Evolutionary conservation across 2,329 filamentous ascomycete species (phyloP).

Genomic region (Aspergillus thermomutatus): DNA sequence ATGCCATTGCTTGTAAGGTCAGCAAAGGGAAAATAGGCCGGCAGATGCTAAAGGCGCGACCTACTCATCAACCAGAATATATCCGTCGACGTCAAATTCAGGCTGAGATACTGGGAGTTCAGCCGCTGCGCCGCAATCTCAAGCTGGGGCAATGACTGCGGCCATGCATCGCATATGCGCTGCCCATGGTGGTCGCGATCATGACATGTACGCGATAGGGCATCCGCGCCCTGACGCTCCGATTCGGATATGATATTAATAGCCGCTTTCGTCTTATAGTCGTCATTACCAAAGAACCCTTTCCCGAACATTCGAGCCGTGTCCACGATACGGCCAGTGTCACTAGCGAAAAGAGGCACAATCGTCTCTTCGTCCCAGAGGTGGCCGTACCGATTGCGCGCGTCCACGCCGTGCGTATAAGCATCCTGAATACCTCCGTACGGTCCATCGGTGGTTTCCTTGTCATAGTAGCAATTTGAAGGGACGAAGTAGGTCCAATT

Average conservation of each 20-base stretch:
- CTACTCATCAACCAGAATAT: constrained; percentile 20
- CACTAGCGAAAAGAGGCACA: constrained; percentile 17
- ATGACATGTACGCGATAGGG: constrained; percentile 17
- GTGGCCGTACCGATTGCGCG: constrained; percentile 19
- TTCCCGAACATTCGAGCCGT: constrained; percentile 21
- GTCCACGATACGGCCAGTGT: constrained; percentile 18
- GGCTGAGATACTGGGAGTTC: constrained; percentile 18
- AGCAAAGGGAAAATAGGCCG: not conserved
- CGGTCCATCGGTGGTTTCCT: constrained; percentile 18
- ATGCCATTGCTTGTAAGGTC: constrained; percentile 13
- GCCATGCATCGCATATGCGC: constrained; percentile 10
- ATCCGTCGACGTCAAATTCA: constrained; percentile 16
- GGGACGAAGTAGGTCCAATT: constrained; percentile 22
- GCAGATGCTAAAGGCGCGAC: not conserved
- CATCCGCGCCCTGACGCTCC: constrained; percentile 17
- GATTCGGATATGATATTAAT: constrained; percentile 22
- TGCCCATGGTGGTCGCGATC: constrained; percentile 4
- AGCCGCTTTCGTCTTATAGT: constrained; percentile 18
- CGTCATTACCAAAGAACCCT: constrained; percentile 20
- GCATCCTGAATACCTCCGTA: constrained; percentile 16
- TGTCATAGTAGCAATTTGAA: constrained; percentile 13
- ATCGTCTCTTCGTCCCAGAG: constrained; percentile 12
- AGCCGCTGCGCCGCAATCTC: constrained; percentile 18
- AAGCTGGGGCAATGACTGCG: constrained; percentile 9
- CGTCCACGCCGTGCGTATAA: constrained; percentile 16